Base-by-base conservation (phyloP, 805 yeast genomes). In the Starmerella khaoyaiensis region DNA sequence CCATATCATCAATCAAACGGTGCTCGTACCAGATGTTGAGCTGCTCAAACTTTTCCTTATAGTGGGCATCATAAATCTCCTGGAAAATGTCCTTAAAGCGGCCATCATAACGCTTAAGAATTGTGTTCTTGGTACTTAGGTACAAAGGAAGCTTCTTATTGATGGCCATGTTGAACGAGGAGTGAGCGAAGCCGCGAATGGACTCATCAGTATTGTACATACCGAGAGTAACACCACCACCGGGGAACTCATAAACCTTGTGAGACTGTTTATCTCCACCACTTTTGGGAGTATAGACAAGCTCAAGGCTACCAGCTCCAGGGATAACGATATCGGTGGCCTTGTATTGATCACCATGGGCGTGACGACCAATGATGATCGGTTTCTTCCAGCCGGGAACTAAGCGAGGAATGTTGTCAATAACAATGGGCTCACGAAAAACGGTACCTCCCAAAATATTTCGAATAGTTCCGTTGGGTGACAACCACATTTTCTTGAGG, bases 141-240 rank as follows among this genome's bases (percentile, higher is more conserved):
- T 75, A 87, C 54, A 87, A 65, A 34, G 86, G 86, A 63, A 82
- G 58, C 53, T 75, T 72, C 61, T 83, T 72, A 52, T 70, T 71
- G 42, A 87, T 56, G 2, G 97, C 96, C 62, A 84, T 63, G 60
- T 78, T 76, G 71, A 87, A 87, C 18, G 94, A 82, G 10, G 94
- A 73, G 55, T 74, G 77, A n/a, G 97, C 97, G 64, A 87, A 87
- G 19, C 84, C 96, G 14, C 61, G 61, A 52, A 87, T 86, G 21
- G 94, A 81, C 58, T 77, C 86, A 52, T 80, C 93, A 28, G 96
- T 86, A 68, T 87, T 87, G 69, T 86, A 87, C 97, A 87, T 87
- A 42, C 90, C 75, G 61, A 86, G 58, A 8, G 84, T 93, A 35
- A 84, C 90, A 41, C 87, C 86, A 41, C 73, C 69, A 30, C 82